Percentiles rank a stretch among this genome's conserved stretches.
Conservation (phyloP, 73 alveolate species). For the Blepharisma stoltei region DNA sequence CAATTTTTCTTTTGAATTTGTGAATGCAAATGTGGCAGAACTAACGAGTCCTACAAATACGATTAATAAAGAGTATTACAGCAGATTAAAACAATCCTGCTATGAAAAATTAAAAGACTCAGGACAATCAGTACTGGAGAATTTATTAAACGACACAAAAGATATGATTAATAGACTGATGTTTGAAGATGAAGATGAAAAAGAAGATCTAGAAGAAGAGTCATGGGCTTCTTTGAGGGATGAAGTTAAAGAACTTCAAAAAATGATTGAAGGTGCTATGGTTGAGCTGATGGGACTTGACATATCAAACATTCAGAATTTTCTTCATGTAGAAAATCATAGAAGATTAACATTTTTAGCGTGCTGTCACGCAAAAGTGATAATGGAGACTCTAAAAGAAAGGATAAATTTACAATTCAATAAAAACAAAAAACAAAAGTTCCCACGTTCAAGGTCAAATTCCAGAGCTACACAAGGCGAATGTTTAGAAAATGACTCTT, state of each 20-base stretch:
- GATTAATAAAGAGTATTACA: neutral
- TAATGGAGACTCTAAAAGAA: neutral
- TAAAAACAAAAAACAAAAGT: neutral
- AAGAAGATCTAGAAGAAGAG: too few relatives aligned
- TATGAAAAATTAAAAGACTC: neutral
- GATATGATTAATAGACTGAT: too few relatives aligned
- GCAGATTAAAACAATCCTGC: neutral
- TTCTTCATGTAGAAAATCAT: neutral
- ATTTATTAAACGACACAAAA: too few relatives aligned
- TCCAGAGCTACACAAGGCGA: neutral
- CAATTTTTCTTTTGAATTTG: neutral
- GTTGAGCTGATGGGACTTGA: neutral
- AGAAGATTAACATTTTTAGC: neutral
- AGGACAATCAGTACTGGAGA: neutral
- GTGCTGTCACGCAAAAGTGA: neutral
- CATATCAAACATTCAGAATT: neutral
- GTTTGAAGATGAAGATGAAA: too few relatives aligned
- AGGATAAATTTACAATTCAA: neutral
- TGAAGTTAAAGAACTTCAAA: too few relatives aligned
- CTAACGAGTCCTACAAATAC: neutral
- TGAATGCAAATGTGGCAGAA: neutral
- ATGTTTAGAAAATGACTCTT: neutral
- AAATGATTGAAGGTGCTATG: too few relatives aligned
- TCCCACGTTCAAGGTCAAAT: neutral
- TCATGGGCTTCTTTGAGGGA: too few relatives aligned